These are phyloP conservation scores for Begonia peltatifolia DNA, from an alignment of 306 rosid species.

Conservation along the genomic window DNA sequence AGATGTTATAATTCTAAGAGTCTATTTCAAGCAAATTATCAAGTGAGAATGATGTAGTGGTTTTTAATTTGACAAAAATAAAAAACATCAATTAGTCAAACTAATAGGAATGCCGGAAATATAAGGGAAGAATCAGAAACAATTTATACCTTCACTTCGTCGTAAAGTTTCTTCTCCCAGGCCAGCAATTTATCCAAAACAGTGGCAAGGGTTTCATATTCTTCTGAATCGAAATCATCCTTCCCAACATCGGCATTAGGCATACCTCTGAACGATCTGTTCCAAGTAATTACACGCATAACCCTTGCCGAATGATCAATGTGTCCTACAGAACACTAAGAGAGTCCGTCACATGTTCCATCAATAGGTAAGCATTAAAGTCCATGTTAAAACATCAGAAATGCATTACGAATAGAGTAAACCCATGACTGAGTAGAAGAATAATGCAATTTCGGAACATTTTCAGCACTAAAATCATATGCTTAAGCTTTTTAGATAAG, in stretches of 20 bases:
- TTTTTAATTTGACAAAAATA: no score
- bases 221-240: constrained; percentile 62
- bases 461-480: not conserved
- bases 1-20: no score
- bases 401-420: not conserved
- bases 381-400: not conserved
- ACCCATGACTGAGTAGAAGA: no score
- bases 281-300: constrained; percentile 80
- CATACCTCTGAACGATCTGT: constrained; percentile 52
- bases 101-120: not conserved
- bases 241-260: constrained; percentile 55
- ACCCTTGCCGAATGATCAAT: constrained; percentile 85
- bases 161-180: constrained; percentile 90
- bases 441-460: not conserved
- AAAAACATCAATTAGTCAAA: not conserved
- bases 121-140: not conserved
- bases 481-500: not conserved
- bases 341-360: not conserved
- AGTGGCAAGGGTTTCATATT: constrained; percentile 72
- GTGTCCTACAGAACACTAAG: constrained; percentile 35
- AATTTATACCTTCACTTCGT: constrained; percentile 61
- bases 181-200: constrained; percentile 78
- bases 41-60: no score
- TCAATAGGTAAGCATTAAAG: no score
- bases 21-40: no score